Evolutionary conservation across 257 asterid species (phyloP).

Genomic region (Primulina huaijiensis): DNA sequence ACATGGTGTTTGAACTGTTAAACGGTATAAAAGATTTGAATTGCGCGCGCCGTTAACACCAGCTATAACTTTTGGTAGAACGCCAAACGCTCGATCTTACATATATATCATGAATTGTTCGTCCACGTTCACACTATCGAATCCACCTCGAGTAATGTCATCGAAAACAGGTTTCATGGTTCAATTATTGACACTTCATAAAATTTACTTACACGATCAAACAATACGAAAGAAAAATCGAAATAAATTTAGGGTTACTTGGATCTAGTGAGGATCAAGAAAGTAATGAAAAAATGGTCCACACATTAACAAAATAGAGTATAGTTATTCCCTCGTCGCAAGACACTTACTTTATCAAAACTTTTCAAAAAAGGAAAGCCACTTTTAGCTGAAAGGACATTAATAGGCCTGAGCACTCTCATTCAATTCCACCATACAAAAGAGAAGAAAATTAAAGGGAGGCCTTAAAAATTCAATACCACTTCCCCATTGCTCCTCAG

Average conservation of each 20-base stretch:
- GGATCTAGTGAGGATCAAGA: slow-evolving; percentile 27
- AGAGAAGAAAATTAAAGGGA: slow-evolving; percentile 31
- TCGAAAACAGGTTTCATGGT: background rate
- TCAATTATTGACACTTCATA: too few relatives aligned
- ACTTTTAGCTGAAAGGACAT: slow-evolving; percentile 35
- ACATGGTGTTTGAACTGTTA: too few relatives aligned
- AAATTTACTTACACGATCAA: background rate
- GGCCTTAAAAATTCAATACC: slow-evolving; percentile 48
- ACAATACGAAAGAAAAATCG: too few relatives aligned
- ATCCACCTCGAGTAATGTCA: background rate
- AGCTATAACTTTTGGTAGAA: too few relatives aligned
- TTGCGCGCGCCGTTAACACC: too few relatives aligned
- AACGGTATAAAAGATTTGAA: too few relatives aligned
- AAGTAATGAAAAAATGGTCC: slow-evolving; percentile 33
- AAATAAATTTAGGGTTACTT: background rate
- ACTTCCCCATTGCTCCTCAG: slow-evolving; percentile 42
- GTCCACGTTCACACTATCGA: too few relatives aligned
- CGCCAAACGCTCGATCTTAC: too few relatives aligned
- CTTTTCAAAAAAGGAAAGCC: slow-evolving; percentile 36
- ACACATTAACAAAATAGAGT: slow-evolving; percentile 27
- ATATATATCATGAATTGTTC: too few relatives aligned
- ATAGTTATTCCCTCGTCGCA: slow-evolving; percentile 34
- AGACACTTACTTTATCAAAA: slow-evolving; percentile 45
- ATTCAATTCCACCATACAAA: slow-evolving; percentile 45
- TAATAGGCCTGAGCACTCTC: slow-evolving; percentile 30